These are phyloP conservation scores for Colletotrichum zoysiae DNA, from an alignment of 2,329 filamentous ascomycete species.

Conservation along the genomic window DNA sequence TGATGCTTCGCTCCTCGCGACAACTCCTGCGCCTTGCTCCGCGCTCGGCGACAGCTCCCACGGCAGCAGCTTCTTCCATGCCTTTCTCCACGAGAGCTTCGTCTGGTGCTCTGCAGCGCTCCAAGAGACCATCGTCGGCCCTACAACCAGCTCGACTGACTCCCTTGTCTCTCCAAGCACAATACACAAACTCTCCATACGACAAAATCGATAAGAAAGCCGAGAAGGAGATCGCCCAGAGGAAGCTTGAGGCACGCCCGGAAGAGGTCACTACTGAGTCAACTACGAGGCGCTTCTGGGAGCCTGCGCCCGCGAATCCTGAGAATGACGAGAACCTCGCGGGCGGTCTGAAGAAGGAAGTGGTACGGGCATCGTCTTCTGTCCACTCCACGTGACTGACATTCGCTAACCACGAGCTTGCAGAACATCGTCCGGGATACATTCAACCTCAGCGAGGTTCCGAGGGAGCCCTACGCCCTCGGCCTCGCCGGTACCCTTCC, in stretches of 20 bases:
- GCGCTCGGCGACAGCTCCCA: slow-evolving; percentile 26
- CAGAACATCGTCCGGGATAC: slow-evolving; percentile 77
- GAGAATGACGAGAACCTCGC: slow-evolving; percentile 47
- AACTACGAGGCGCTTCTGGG: slow-evolving; percentile 63
- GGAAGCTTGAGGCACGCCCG: slow-evolving; percentile 71
- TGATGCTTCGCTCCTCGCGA: slow-evolving; percentile 50
- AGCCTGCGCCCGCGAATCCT: slow-evolving; percentile 49
- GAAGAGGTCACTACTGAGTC: slow-evolving; percentile 72
- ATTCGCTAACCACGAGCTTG: slow-evolving; percentile 24
- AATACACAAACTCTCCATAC: slow-evolving; percentile 46
- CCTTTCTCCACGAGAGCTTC: slow-evolving; percentile 14
- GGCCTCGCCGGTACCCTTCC: slow-evolving; percentile 85
- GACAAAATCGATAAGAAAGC: slow-evolving; percentile 64
- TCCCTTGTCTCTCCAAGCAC: slow-evolving; percentile 28
- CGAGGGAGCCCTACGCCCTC: slow-evolving; percentile 75
- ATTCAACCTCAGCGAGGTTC: slow-evolving; percentile 74
- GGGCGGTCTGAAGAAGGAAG: slow-evolving; percentile 58
- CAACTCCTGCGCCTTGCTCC: slow-evolving; percentile 45
- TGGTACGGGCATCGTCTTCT: slow-evolving; percentile 62
- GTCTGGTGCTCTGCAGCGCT: slow-evolving; percentile 11
- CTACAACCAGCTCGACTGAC: slow-evolving; percentile 11
- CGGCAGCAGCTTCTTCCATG: not conserved
- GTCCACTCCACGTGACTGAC: not conserved
- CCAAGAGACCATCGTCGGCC: slow-evolving; percentile 38
- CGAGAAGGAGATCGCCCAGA: slow-evolving; percentile 66